Conservation (phyloP, 2,329 filamentous ascomycete species). For the Penicillium sp. region DNA sequence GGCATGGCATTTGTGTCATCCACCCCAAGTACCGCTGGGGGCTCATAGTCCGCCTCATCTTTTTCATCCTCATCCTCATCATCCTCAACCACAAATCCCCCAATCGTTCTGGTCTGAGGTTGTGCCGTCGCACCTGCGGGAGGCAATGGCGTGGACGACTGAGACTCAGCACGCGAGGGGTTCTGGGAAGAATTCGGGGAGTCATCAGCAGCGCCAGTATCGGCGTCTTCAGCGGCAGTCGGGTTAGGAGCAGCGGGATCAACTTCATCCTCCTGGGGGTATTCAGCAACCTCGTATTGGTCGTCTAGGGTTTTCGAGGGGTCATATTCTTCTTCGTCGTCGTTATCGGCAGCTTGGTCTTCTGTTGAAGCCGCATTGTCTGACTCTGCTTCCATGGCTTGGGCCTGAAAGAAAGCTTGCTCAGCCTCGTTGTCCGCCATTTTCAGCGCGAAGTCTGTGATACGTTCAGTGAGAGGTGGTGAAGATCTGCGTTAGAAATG, state of each 20-base stretch:
- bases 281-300: slow-evolving; percentile 38
- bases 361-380: slow-evolving; percentile 46
- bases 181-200: slow-evolving; percentile 31
- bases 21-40: slow-evolving; percentile 50
- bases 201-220: slow-evolving; percentile 30
- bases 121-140: slow-evolving; percentile 34
- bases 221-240: slow-evolving; percentile 23
- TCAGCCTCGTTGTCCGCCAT: slow-evolving; percentile 58
- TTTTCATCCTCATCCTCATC: slow-evolving; percentile 57
- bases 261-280: slow-evolving; percentile 27
- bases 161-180: slow-evolving; percentile 37
- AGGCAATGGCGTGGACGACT: slow-evolving; percentile 33
- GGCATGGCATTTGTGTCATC: slow-evolving; percentile 51
- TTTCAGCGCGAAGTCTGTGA: slow-evolving; percentile 11
- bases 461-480: slow-evolving; percentile 5
- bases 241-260: slow-evolving; percentile 24
- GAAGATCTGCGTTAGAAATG: background rate
- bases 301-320: slow-evolving; percentile 50
- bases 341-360: slow-evolving; percentile 47
- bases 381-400: slow-evolving; percentile 45
- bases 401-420: slow-evolving; percentile 53
- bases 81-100: slow-evolving; percentile 64
- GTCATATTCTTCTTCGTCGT: slow-evolving; percentile 56
- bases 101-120: slow-evolving; percentile 54
- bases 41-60: slow-evolving; percentile 55